Evolutionary conservation across 2,329 filamentous ascomycete species (phyloP).

Genomic region (Tympanopsis confertula): DNA sequence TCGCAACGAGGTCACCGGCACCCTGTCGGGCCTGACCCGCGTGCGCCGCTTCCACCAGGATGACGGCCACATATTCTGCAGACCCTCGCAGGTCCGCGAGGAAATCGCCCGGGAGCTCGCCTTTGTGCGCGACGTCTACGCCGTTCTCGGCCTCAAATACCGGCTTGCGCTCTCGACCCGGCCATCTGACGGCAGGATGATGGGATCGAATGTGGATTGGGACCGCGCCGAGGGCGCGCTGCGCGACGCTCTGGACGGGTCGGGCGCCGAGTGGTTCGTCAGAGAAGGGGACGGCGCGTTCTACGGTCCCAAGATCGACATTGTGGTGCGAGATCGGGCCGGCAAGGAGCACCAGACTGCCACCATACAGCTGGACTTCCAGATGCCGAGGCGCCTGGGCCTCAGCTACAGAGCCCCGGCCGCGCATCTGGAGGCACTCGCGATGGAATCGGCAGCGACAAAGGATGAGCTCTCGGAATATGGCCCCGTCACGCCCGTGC

Average conservation of each 20-base stretch:
- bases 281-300: constrained; percentile 80
- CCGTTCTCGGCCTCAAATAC: constrained; percentile 61
- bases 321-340: constrained; percentile 67
- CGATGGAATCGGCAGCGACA: constrained; percentile 35
- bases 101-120: constrained; percentile 66
- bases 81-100: constrained; percentile 60
- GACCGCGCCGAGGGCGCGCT: constrained; percentile 57
- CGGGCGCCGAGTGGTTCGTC: constrained; percentile 58
- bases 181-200: constrained; percentile 39
- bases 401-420: constrained; percentile 64
- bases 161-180: constrained; percentile 69
- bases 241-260: constrained; percentile 47
- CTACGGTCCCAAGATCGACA: constrained; percentile 86
- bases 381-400: constrained; percentile 71
- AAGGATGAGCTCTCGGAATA: constrained; percentile 32
- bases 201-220: constrained; percentile 45
- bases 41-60: constrained; percentile 84
- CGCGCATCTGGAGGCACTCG: constrained; percentile 46
- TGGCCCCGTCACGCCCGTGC: constrained; percentile 58
- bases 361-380: constrained; percentile 82
- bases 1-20: constrained; percentile 73
- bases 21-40: constrained; percentile 69
- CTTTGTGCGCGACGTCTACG: constrained; percentile 64
- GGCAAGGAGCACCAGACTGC: constrained; percentile 83
- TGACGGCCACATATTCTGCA: constrained; percentile 83